Evolutionary conservation across 2,329 filamentous ascomycete species (phyloP).

Genomic region (Rhynchosporium secalis): DNA sequence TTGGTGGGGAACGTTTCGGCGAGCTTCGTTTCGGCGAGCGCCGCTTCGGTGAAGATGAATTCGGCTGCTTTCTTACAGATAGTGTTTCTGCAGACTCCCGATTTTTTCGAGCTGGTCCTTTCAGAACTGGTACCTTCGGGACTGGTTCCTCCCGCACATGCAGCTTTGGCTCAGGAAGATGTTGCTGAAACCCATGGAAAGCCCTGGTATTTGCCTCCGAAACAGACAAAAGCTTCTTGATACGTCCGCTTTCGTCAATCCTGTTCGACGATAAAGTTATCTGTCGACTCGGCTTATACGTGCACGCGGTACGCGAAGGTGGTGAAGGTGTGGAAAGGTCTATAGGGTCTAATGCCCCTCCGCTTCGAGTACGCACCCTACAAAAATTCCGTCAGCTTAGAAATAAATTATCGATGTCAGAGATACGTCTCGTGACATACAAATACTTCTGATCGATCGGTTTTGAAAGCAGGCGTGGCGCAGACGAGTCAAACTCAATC

Average conservation of each 20-base stretch:
- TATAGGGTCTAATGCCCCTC: not conserved
- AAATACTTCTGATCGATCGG: not conserved
- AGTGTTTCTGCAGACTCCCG: too few species aligned
- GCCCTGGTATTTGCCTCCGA: not conserved
- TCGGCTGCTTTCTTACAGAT: too few species aligned
- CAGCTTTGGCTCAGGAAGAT: not conserved
- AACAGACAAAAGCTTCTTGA: not conserved
- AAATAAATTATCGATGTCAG: not conserved
- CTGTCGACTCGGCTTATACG: too few species aligned
- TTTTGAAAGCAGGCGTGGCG: not conserved
- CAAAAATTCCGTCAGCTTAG: not conserved
- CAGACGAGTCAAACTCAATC: not conserved
- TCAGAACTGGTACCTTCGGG: too few species aligned
- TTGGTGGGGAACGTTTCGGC: too few species aligned
- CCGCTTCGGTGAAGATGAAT: too few species aligned
- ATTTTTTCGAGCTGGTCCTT: too few species aligned
- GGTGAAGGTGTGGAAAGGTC: not conserved
- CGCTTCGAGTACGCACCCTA: constrained; percentile 2
- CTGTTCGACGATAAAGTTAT: too few species aligned
- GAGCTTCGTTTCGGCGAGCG: too few species aligned
- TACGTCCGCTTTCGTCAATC: not conserved
- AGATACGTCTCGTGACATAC: not conserved
- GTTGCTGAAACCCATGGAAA: not conserved
- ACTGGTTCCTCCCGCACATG: not conserved
- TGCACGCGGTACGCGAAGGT: not conserved